Evolutionary conservation across 768 basidiomycete species (phyloP), one percentile per base, ranked within the genome.

Genomic region (Suillus lakei): DNA sequence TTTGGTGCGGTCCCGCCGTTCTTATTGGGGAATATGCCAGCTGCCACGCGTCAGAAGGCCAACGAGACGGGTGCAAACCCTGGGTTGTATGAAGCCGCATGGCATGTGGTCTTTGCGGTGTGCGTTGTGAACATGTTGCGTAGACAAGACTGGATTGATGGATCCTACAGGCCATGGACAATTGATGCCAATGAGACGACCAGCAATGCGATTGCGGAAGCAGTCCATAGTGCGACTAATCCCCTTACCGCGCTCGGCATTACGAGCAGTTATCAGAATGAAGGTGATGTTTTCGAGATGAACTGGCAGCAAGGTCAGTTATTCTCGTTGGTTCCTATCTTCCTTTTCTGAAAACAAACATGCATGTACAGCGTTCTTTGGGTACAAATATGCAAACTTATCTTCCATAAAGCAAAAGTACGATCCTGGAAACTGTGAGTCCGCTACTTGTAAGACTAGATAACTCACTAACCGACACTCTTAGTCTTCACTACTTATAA

Each of bases 201-300:
- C 10, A 64, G 30, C 13, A 21, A 58, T 10, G 38, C 48, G 36
- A 23, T 71, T 59, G 58, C 44, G 28, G 43, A 50, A 5, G 65
- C 67, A 30, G 32, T 71, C 28, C 61, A 62, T 3, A 15, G 59
- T 18, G 64, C 73, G 1, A 60, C 67, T 46, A 26, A 48, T 10
- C 69, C 71, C 0, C 32, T 74, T 58, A 51, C 60, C 8, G 63
- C 65, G 0, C 30, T 74, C 15, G 73, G 69, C 15, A 50, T 71
- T 43, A 65, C 18, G 41, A 53, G 67, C 18, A 73, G 71, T 50
- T 73, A 74, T 66, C 71, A 73, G 32, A 73, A 69, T 41, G 71
- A 73, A 61, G 73, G 60, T 3, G 63, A 63, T 26, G 28, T 64
- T 6, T 73, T 66, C 48, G 72, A 73, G 23, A n/a, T 1, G 6